Evolutionary conservation across 768 basidiomycete genomes (phyloP), one percentile per base, ranked within the genome.

Genomic region (Imleria badia): DNA sequence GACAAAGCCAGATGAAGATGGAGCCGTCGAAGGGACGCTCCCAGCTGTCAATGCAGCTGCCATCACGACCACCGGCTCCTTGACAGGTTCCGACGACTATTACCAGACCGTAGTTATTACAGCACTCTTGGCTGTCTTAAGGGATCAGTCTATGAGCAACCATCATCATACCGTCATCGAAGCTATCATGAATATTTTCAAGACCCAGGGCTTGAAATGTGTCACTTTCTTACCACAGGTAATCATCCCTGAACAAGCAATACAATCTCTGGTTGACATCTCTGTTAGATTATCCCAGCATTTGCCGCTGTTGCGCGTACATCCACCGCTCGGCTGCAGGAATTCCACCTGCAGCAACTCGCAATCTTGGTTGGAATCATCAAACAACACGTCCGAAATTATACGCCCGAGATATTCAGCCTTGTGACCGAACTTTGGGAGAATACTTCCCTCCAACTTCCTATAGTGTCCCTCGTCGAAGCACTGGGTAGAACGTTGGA

Each of bases 141-240:
- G 87, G 66, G 97, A 99, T 68, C 86, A 91, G 50, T 86, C 94
- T 1, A 78, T 97, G 55, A 89, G 81, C 64, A 85, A 78, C 52
- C 87, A 92, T 62, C 94, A 98, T 63, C 89, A 97, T 64, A 89
- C 86, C 22, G 96, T 95, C 44, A 94, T 98, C 52, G 94, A 98
- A 68, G 94, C 94, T 2, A 89, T 99, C 62, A 98, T 98, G 93
- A 89, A 93, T 43, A 98, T 99, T 56, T 99, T 98, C 81, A 94
- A 95, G 72, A 97, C 94, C 0, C 95, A 98, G 66, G 94, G 96
- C 14, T 75, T 98, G 66, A 94, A 95, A 78, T 97, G 94, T 69
- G 94, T 96, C 19, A 84, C 91, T 2, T 98, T 98, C 73, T 74
- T 99, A 23, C 91, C 96, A 41, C 94, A 97, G 78, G 93, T 94